Base-by-base conservation (phyloP, 2,329 filamentous ascomycete genomes). In the Beauveria pseudobassiana region DNA sequence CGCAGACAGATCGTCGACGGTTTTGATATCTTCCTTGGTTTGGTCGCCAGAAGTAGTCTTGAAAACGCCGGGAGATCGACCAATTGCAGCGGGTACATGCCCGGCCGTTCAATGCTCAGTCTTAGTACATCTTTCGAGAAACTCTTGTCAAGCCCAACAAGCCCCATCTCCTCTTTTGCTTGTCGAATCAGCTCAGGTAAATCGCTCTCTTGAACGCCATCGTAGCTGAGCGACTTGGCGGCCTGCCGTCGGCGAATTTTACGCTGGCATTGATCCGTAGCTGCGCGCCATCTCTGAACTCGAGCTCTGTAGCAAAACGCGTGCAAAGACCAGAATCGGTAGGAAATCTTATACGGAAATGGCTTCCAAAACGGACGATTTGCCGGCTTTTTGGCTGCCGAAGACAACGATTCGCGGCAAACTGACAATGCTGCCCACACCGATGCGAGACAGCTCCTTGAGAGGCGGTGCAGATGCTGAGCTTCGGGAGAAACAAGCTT, bases 351-450 rank as follows among this genome's bases (percentile, higher is more conserved):
- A 82, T 78, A 0, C 77, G 77, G 80, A 82, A 38, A 83, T 64
- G 20, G 75, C 92, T 71, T 95, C 90, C 34, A 95, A 77, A 20
- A 95, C 88, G 1, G 90, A 93, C 72, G 88, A 91, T 78, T 96
- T 96, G 69, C 91, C 91, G 49, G 90, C 91, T 0, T 89, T 93
- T 70, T 95, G 91, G 67, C 90, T 91, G 64, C 91, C 91, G 10
- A 93, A 90, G 8, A 93, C 90, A 42, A 89, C 88, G 66, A 95
- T 90, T 75, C 90, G 83, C n/a, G 1, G 63, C n/a, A 55, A 34
- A 66, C 45, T 38, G 40, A 60, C 40, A 53, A 52, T 52, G 14
- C 8, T 52, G 16, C 40, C 58, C 22, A 60, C 49, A 22, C 49
- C 49, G 48, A 30, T 55, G 40, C 52, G 52, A 20, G 16, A 24